These are phyloP conservation scores for Hirschioporus abietinus DNA, from an alignment of 768 basidiomycete species.

Conservation along the genomic window DNA sequence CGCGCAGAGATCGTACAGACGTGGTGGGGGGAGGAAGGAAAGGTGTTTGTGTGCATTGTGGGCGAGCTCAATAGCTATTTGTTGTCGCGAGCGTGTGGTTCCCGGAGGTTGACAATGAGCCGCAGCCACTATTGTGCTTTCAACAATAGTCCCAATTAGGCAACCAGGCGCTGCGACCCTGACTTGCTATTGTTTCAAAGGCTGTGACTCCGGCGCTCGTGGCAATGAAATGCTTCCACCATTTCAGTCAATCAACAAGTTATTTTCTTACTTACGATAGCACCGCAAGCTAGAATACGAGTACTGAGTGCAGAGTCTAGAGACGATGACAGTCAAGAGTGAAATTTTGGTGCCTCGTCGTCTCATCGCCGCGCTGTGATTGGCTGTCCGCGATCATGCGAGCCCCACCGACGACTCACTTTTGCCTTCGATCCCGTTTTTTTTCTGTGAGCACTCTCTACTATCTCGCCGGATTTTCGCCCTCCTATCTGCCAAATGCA, in stretches of 20 bases:
- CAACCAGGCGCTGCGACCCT: not conserved
- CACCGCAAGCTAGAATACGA: too few relatives aligned
- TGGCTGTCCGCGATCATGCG: too few relatives aligned
- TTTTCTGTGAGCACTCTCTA: too few relatives aligned
- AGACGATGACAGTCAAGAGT: too few relatives aligned
- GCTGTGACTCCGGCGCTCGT: not conserved
- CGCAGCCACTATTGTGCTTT: slow-evolving; percentile 1
- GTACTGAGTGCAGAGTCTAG: too few relatives aligned
- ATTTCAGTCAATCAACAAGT: not conserved
- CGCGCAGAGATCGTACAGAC: not conserved
- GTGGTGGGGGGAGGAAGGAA: not conserved
- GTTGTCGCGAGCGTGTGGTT: not conserved
- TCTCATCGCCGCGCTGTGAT: too few relatives aligned
- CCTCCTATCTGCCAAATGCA: too few relatives aligned
- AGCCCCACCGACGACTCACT: too few relatives aligned
- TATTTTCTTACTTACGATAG: not conserved
- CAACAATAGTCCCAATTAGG: not conserved
- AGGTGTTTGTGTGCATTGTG: not conserved
- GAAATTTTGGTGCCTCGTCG: too few relatives aligned
- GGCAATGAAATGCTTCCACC: not conserved
- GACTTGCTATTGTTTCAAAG: not conserved
- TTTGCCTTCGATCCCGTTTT: too few relatives aligned
- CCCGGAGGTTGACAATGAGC: not conserved
- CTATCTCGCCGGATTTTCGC: too few relatives aligned
- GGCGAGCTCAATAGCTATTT: not conserved